Percentiles rank a stretch among this genome's conserved stretches.
phyloP scores from a whole-genome alignment of 164 flowering plant genomes.

The Vitis cinerea region DNA sequence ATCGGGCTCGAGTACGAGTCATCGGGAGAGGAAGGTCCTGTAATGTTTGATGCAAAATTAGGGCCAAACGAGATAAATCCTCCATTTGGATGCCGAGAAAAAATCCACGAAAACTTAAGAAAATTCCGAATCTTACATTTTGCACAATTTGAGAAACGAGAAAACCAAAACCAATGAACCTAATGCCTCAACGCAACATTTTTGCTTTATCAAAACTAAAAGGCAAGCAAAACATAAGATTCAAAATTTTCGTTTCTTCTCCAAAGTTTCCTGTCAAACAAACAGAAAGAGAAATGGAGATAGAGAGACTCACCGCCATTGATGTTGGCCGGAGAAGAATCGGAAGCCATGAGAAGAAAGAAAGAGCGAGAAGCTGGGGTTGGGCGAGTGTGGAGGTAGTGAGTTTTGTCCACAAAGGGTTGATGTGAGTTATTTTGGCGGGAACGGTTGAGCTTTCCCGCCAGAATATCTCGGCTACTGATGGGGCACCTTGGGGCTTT shows the following conservation, averaged over 20 bases:
- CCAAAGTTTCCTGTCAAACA: neutral
- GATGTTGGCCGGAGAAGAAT: conserved; percentile 47
- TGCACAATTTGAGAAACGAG: neutral
- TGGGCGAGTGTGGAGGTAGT: conserved; percentile 1
- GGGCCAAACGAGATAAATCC: neutral
- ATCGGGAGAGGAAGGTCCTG: conserved; percentile 83
- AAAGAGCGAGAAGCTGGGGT: conserved; percentile 12
- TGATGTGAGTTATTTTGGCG: conserved; percentile 17
- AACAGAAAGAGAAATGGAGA: conserved; percentile 3
- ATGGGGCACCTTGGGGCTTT: neutral
- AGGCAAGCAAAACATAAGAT: too few species aligned
- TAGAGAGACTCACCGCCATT: conserved; percentile 33
- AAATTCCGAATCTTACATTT: too few species aligned
- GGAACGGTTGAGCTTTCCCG: conserved; percentile 20
- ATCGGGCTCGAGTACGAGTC: conserved; percentile 64
- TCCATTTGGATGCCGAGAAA: too few species aligned
- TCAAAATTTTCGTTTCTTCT: too few species aligned
- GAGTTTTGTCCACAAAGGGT: neutral
- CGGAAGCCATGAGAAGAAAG: conserved; percentile 54
- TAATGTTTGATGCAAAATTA: neutral
- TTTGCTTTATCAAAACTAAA: too few species aligned
- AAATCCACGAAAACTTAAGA: too few species aligned
- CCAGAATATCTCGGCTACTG: conserved; percentile 3
- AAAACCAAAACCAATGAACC: neutral
- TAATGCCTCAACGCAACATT: too few species aligned